These are phyloP conservation scores for Venustampulla echinocandica DNA, from an alignment of 495 filamentous ascomycete genomes.

Conservation along the genomic window DNA sequence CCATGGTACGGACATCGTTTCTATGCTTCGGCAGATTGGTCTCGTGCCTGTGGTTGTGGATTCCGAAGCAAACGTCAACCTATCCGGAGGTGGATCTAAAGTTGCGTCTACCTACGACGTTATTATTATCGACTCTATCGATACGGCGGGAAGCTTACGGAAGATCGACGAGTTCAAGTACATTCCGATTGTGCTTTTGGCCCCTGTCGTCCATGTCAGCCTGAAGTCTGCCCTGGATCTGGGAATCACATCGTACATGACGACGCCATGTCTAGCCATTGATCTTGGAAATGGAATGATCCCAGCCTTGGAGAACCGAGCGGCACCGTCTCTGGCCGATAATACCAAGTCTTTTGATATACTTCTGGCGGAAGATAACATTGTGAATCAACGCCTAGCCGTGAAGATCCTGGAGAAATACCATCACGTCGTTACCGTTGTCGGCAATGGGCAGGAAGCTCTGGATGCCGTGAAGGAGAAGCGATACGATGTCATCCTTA, in stretches of 20 bases:
- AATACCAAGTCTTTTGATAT: constrained; percentile 96
- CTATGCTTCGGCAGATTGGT: constrained; percentile 71
- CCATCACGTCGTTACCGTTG: constrained; percentile 92
- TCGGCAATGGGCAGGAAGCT: constrained; percentile 89
- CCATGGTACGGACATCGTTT: constrained; percentile 64
- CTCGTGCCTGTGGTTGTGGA: constrained; percentile 76
- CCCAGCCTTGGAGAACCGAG: constrained; percentile 90
- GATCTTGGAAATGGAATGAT: constrained; percentile 98
- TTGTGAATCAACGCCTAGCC: constrained; percentile 91
- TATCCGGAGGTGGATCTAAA: constrained; percentile 38
- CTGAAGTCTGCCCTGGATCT: constrained; percentile 92
- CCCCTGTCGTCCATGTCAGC: constrained; percentile 83
- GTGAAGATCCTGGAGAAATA: constrained; percentile 98
- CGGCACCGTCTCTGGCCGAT: constrained; percentile 83
- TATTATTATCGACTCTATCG: constrained; percentile 92
- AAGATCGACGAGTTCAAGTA: constrained; percentile 94
- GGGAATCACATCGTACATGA: constrained; percentile 98
- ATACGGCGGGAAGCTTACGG: constrained; percentile 75
- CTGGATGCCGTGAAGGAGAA: constrained; percentile 81
- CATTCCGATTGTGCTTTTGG: constrained; percentile 89
- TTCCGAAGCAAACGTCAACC: constrained; percentile 45
- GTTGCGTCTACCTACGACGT: constrained; percentile 72
- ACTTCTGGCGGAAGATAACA: constrained; percentile 93
- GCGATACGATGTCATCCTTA: constrained; percentile 92
- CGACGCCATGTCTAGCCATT: constrained; percentile 87